These are phyloP conservation scores for Podospora pseudocomata DNA, from an alignment of 495 filamentous ascomycete species.

Conservation along the genomic window DNA sequence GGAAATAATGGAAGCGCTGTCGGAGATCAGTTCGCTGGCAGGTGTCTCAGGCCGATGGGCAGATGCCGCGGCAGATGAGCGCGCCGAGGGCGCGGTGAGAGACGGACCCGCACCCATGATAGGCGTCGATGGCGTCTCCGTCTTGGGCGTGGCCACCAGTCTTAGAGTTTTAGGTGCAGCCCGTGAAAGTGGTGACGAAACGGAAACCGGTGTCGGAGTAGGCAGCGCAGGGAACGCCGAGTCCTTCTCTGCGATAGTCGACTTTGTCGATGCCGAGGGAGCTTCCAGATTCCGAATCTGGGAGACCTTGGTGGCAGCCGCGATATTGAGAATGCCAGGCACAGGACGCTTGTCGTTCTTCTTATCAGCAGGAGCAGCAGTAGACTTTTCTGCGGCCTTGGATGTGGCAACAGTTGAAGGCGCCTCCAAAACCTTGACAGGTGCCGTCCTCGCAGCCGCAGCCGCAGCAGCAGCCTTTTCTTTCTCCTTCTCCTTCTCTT, in stretches of 20 bases:
- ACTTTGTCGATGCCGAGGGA: constrained; percentile 32
- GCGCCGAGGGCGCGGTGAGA: constrained; percentile 29
- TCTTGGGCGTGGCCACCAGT: constrained; percentile 68
- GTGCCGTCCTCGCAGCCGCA: constrained; percentile 38
- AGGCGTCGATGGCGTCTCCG: constrained; percentile 52
- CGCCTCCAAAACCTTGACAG: constrained; percentile 9
- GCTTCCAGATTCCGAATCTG: constrained; percentile 28
- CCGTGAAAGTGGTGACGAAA: constrained; percentile 45
- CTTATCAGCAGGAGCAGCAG: constrained; percentile 36
- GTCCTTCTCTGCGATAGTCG: constrained; percentile 30
- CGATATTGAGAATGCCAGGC: constrained; percentile 62
- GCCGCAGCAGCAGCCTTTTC: constrained; percentile 5
- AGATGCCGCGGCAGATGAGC: constrained; percentile 40
- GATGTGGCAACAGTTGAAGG: constrained; percentile 9
- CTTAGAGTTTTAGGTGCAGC: constrained; percentile 57
- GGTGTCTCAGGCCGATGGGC: constrained; percentile 73
- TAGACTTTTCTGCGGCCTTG: not conserved
- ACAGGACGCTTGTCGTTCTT: constrained; percentile 52
- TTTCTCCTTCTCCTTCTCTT: constrained; percentile 14
- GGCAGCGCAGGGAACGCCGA: constrained; percentile 50
- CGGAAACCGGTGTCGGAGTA: constrained; percentile 46
- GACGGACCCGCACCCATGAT: constrained; percentile 19
- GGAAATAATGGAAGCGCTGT: constrained; percentile 72
- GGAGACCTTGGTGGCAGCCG: constrained; percentile 48
- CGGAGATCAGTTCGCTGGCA: constrained; percentile 68